Evolutionary conservation across 352 stramenopile genomes (phyloP).

Genomic region (Phytophthora quininea): DNA sequence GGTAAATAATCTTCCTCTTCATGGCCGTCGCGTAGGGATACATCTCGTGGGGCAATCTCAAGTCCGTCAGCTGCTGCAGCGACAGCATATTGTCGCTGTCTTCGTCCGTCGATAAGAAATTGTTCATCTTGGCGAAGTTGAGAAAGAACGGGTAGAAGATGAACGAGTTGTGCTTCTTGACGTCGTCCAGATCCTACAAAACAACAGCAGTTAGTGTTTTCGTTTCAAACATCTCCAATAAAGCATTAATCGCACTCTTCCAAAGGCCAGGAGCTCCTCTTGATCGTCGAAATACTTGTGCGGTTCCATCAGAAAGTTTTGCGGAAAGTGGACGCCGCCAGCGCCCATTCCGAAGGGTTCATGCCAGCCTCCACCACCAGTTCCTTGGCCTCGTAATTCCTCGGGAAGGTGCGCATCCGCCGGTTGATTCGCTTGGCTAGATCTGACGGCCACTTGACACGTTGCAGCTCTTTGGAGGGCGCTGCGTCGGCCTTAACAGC

Average conservation of each 20-base stretch:
- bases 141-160: constrained; percentile 84
- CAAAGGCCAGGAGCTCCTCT: constrained; percentile 62
- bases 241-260: constrained; percentile 7
- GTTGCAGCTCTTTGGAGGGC: not conserved
- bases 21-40: constrained; percentile 85
- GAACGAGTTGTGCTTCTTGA: constrained; percentile 60
- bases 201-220: constrained; percentile 15
- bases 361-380: constrained; percentile 69
- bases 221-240: constrained; percentile 9
- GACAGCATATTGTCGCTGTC: constrained; percentile 49
- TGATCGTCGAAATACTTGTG: constrained; percentile 64
- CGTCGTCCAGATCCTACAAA: constrained; percentile 51
- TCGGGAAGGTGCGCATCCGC: constrained; percentile 61
- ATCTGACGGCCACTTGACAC: constrained; percentile 43
- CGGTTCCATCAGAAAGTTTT: constrained; percentile 64
- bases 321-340: constrained; percentile 64
- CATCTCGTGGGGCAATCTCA: constrained; percentile 79
- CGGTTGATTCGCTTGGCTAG: constrained; percentile 49
- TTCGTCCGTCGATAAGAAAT: constrained; percentile 39
- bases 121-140: constrained; percentile 52
- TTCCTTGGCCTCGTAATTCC: constrained; percentile 73
- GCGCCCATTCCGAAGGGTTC: constrained; percentile 65
- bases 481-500: not conserved
- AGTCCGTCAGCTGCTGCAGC: constrained; percentile 58
- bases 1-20: constrained; percentile 89